These are phyloP conservation scores for Chlamydomonas incerta DNA, from an alignment of 139 green algal genomes.

Conservation along the genomic window DNA sequence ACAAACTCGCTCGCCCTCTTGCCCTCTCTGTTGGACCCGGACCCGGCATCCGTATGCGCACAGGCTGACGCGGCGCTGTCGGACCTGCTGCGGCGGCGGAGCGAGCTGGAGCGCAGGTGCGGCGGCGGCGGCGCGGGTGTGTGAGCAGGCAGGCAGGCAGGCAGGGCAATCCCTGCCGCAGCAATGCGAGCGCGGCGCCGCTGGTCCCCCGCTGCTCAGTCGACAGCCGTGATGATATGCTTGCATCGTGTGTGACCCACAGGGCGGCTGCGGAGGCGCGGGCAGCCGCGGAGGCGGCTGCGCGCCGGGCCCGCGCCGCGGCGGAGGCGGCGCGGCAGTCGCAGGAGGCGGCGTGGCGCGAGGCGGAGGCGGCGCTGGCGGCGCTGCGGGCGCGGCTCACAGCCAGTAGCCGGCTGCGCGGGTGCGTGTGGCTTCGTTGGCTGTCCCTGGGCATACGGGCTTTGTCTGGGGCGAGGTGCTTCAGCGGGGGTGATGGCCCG, in stretches of 20 bases:
- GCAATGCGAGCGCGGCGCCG: too few relatives aligned
- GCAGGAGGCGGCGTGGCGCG: not conserved
- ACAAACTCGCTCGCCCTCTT: too few relatives aligned
- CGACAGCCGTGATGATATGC: too few relatives aligned
- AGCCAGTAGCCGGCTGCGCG: not conserved
- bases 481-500: too few relatives aligned
- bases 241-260: too few relatives aligned
- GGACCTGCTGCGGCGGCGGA: constrained; percentile 3
- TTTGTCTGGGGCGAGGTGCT: too few relatives aligned
- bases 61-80: constrained; percentile 12
- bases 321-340: not conserved
- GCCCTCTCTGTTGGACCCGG: too few relatives aligned
- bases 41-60: too few relatives aligned
- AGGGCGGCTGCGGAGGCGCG: not conserved
- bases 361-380: not conserved
- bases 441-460: too few relatives aligned
- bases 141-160: too few relatives aligned
- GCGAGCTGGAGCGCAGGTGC: constrained; percentile 12
- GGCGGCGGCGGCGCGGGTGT: not conserved
- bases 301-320: not conserved
- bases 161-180: too few relatives aligned
- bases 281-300: not conserved
- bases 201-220: too few relatives aligned
- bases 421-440: constrained; percentile 1
- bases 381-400: not conserved